These are phyloP conservation scores for Infundibulicybe gibba DNA, from an alignment of 768 basidiomycete species.

Conservation along the genomic window DNA sequence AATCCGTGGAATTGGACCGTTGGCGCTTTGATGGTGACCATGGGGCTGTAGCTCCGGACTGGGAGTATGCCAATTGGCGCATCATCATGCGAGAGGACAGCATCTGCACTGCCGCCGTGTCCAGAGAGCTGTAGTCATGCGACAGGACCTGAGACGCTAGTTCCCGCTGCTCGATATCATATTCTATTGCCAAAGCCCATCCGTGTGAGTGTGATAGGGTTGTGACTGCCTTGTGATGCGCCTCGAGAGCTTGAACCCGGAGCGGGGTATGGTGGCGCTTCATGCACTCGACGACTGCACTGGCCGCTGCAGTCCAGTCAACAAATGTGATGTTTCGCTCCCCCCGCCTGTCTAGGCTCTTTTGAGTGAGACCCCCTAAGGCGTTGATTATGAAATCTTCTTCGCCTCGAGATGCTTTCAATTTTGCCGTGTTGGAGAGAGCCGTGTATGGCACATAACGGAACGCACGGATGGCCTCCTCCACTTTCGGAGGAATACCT, in stretches of 20 bases:
- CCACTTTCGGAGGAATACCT: background rate
- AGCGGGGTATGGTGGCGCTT: conserved; percentile 7
- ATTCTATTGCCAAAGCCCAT: conserved; percentile 13
- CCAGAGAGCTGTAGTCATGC: conserved; percentile 13
- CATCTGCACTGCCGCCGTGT: conserved; percentile 3
- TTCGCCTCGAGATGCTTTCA: conserved; percentile 12
- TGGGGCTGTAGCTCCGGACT: background rate
- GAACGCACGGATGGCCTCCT: background rate
- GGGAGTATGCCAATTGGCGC: background rate
- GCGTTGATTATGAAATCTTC: conserved; percentile 9
- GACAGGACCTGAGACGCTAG: conserved; percentile 4
- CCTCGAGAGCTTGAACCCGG: conserved; percentile 5
- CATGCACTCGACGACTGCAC: conserved; percentile 6
- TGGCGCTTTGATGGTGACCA: background rate
- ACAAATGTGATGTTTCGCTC: conserved; percentile 13
- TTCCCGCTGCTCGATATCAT: conserved; percentile 18
- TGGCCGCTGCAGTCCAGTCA: conserved; percentile 8
- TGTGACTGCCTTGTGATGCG: conserved; percentile 8
- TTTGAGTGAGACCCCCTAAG: conserved; percentile 4
- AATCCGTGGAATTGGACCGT: too few species aligned
- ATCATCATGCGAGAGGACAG: background rate
- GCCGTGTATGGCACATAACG: conserved; percentile 18
- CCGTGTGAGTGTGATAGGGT: background rate
- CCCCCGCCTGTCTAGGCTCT: conserved; percentile 12
- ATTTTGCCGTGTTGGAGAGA: conserved; percentile 7